Evolutionary conservation across 2,329 filamentous ascomycete genomes (phyloP), one percentile per base, ranked within the genome.

Genomic region (Arthrobotrys conoides): DNA sequence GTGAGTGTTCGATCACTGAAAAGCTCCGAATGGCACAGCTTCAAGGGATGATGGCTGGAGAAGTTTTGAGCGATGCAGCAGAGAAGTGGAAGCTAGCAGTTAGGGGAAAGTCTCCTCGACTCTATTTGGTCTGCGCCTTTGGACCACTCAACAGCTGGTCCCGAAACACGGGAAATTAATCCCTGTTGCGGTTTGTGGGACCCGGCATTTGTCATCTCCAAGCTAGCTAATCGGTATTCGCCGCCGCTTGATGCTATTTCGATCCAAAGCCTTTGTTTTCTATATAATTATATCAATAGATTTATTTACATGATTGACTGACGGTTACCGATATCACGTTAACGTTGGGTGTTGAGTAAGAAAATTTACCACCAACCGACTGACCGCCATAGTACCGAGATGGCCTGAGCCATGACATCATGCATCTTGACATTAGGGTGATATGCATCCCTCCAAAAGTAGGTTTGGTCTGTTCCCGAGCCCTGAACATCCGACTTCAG

Each of bases 401-500:
- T 51, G 48, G 65, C 68, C 65, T 76, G 71, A n/a, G 71, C 71
- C 65, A 76, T 76, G 27, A 76, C 71, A 57, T 76, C 71, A 38
- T 76, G 71, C 65, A 76, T 76, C 41, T 76, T 76, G 10, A 76
- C 65, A 30, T 70, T 76, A 14, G 71, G 71, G 16, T 76, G 71
- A 33, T 76, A 76, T n/a, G 71, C 66, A 46, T 76, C 71, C 9
- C 71, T 49, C 71, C 71, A 76, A 30, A 76, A 76, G 49, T 76
- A 76, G 22, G 71, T 64, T 24, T 76, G 71, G 44, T 70, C 65
- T 5, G 55, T 59, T 16, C 65, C 65, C 2, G 27, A 65, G 3
- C 38, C 30, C 24, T 70, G 55, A 10, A 76, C 71, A 27, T 76
- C 48, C 16, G 65, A 18, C 9, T 51, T 76, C 27, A 76, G 44